These are phyloP conservation scores for Umbelopsis sp. DNA, from an alignment of 371 early-diverging fungal species.

Conservation along the genomic window DNA sequence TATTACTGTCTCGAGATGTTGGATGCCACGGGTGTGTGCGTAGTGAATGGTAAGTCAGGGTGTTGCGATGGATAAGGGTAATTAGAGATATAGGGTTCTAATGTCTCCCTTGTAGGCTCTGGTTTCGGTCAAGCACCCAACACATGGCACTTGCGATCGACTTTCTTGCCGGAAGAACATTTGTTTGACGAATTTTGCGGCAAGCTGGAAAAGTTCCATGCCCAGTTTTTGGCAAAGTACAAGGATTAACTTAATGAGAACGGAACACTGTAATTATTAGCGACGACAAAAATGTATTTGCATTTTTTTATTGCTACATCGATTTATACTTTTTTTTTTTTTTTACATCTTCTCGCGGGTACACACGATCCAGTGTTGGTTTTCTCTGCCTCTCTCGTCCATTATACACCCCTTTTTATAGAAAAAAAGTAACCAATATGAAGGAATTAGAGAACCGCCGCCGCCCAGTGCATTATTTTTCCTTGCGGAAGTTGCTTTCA, in stretches of 20 bases:
- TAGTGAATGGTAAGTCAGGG: conserved; percentile 56
- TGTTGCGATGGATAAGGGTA: too few relatives aligned
- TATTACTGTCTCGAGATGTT: conserved; percentile 83
- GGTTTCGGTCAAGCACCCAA: conserved; percentile 93
- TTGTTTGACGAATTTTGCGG: conserved; percentile 88
- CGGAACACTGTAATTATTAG: neutral
- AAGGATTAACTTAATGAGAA: conserved; percentile 29
- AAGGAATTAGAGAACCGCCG: neutral
- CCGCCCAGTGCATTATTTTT: conserved; percentile 38
- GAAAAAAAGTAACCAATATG: neutral
- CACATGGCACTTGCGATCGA: conserved; percentile 95
- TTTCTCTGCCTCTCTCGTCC: neutral
- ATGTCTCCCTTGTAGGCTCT: conserved; percentile 37
- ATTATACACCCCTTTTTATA: neutral
- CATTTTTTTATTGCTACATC: neutral
- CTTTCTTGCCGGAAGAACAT: conserved; percentile 94
- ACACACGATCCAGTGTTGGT: neutral
- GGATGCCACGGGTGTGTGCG: conserved; percentile 86
- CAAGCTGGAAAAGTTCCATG: conserved; percentile 78
- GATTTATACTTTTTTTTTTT: neutral
- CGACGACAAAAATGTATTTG: neutral
- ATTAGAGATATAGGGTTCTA: neutral
- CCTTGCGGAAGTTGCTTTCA: conserved; percentile 48
- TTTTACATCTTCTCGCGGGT: neutral
- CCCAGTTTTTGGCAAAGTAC: conserved; percentile 75